These are phyloP conservation scores for Amanita muscaria DNA, from an alignment of 768 basidiomycete genomes.

Conservation along the genomic window DNA sequence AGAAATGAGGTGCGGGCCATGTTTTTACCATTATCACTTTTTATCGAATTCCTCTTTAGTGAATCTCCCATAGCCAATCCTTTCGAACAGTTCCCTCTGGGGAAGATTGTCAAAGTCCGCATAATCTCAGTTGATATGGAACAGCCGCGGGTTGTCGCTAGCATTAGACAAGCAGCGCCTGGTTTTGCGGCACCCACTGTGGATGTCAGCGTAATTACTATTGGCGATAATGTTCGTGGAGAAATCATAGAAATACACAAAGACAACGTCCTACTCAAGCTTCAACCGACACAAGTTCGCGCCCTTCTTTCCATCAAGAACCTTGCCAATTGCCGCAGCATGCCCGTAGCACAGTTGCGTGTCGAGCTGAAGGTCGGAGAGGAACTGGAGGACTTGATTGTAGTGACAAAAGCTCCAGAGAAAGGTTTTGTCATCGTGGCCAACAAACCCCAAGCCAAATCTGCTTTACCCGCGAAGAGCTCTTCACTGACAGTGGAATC, in stretches of 20 bases:
- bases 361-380: conserved; percentile 58
- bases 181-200: conserved; percentile 32
- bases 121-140: conserved; percentile 57
- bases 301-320: conserved; percentile 85
- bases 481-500: conserved; percentile 52
- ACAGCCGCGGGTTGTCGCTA: conserved; percentile 64
- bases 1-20: conserved; percentile 63
- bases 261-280: conserved; percentile 68
- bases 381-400: conserved; percentile 64
- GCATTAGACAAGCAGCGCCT: conserved; percentile 71
- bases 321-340: conserved; percentile 68
- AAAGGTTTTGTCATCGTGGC: conserved; percentile 84
- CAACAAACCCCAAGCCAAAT: conserved; percentile 53
- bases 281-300: conserved; percentile 60
- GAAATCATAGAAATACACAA: conserved; percentile 75
- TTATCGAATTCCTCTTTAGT: conserved; percentile 28
- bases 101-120: conserved; percentile 79
- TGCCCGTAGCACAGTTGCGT: conserved; percentile 60
- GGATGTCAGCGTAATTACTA: conserved; percentile 67
- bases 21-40: background rate
- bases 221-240: conserved; percentile 68
- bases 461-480: conserved; percentile 36
- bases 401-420: conserved; percentile 83
- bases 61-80: conserved; percentile 54
- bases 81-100: conserved; percentile 58